Conservation (phyloP, 73 alveolate species). For the Blepharisma stoltei region DNA sequence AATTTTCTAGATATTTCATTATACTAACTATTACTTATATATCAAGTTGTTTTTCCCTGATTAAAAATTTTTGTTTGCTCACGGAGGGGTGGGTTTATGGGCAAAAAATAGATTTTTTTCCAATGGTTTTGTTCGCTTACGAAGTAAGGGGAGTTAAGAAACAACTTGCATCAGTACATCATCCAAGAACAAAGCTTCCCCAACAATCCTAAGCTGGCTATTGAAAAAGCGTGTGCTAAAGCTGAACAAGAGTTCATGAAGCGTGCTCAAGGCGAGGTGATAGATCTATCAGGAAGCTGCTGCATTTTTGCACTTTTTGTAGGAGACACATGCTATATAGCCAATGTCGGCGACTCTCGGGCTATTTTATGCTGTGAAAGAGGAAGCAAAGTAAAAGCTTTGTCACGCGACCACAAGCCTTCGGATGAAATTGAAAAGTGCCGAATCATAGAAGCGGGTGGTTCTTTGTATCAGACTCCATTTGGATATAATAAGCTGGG, state of each 20-base stretch:
- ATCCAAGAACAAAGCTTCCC: slow-evolving; percentile 61
- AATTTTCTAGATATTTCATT: too few relatives aligned
- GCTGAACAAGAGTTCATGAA: slow-evolving; percentile 87
- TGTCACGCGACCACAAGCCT: slow-evolving; percentile 96
- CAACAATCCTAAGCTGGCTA: slow-evolving; percentile 80
- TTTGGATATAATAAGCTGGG: slow-evolving; percentile 61
- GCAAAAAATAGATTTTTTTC: too few relatives aligned
- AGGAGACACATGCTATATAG: slow-evolving; percentile 87
- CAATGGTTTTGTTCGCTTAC: too few relatives aligned
- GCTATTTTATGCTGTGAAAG: slow-evolving; percentile 85
- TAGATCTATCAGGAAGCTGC: slow-evolving; percentile 96
- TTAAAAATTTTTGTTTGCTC: too few relatives aligned
- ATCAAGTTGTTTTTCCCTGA: too few relatives aligned
- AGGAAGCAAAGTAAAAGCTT: slow-evolving; percentile 69
- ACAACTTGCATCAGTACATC: slow-evolving; percentile 39
- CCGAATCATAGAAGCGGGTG: slow-evolving; percentile 93
- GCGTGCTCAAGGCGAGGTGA: slow-evolving; percentile 29
- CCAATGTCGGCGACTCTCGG: slow-evolving; percentile 97
- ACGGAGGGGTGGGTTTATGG: too few relatives aligned
- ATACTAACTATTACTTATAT: too few relatives aligned
- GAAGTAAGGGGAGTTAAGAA: slow-evolving; percentile 49
- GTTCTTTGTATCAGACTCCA: slow-evolving; percentile 76
- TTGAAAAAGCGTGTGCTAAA: slow-evolving; percentile 79
- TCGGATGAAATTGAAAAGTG: slow-evolving; percentile 88
- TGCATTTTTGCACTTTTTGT: slow-evolving; percentile 86